These are phyloP conservation scores for Ceratocystis alfenasii DNA, from an alignment of 2,329 filamentous ascomycete genomes.

Conservation along the genomic window DNA sequence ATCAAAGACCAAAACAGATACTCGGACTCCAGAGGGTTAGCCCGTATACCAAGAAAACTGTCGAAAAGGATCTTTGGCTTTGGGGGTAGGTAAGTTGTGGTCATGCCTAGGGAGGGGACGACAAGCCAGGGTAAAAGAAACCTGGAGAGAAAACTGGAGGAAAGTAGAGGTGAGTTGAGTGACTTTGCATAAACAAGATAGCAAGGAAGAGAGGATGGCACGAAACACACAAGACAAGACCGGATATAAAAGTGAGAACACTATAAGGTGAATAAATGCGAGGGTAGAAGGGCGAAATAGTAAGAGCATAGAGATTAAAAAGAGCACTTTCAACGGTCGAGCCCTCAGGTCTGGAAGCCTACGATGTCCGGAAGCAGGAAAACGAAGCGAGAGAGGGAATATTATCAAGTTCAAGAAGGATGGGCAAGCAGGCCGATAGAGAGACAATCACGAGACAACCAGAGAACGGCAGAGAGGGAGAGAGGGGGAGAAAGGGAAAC, in stretches of 20 bases:
- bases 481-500: not conserved
- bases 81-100: not conserved
- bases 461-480: not conserved
- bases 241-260: conserved; percentile 5
- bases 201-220: not conserved
- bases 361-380: conserved; percentile 2
- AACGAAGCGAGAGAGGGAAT: not conserved
- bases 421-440: not conserved
- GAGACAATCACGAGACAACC: not conserved
- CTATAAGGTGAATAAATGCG: not conserved
- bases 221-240: not conserved
- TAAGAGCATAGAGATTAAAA: not conserved
- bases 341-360: not conserved
- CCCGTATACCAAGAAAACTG: conserved; percentile 1
- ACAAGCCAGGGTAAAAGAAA: not conserved
- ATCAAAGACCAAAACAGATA: conserved; percentile 10
- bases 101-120: not conserved
- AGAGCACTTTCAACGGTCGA: not conserved
- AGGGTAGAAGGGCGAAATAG: not conserved
- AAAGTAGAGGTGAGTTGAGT: not conserved
- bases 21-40: conserved; percentile 10
- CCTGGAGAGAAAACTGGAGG: not conserved
- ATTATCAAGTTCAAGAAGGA: not conserved
- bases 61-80: not conserved
- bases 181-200: conserved; percentile 7